phyloP scores from a whole-genome alignment of 371 early-diverging fungal species.

The Rhizopus arrhizus region DNA sequence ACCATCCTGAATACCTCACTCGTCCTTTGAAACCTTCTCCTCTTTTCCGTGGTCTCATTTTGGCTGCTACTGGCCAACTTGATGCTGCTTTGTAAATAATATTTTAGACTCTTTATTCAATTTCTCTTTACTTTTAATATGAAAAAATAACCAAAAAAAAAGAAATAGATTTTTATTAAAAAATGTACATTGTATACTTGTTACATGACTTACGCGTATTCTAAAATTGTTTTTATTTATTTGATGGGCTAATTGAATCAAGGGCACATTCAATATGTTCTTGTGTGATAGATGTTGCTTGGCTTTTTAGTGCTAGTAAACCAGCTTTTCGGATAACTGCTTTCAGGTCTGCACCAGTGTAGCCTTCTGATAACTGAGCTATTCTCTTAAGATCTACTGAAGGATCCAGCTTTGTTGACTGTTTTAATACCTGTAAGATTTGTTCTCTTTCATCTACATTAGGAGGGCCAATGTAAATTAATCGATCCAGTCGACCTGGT shows the following conservation, averaged over 20 bases:
- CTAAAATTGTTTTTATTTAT: neutral
- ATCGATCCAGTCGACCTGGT: conserved; percentile 90
- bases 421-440: conserved; percentile 71
- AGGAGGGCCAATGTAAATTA: conserved; percentile 79
- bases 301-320: conserved; percentile 54
- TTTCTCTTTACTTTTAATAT: conserved; percentile 4
- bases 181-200: too few species aligned
- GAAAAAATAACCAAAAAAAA: neutral
- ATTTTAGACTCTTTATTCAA: conserved; percentile 10
- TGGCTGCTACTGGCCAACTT: conserved; percentile 72
- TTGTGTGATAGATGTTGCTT: conserved; percentile 8
- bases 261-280: conserved; percentile 17
- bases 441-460: conserved; percentile 62
- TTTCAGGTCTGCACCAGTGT: conserved; percentile 84
- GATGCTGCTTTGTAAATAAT: conserved; percentile 32
- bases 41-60: conserved; percentile 91
- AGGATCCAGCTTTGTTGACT: conserved; percentile 49
- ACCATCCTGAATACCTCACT: conserved; percentile 99
- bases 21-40: conserved; percentile 93
- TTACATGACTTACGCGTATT: too few species aligned
- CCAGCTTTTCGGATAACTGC: conserved; percentile 81
- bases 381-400: conserved; percentile 58
- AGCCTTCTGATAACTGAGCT: conserved; percentile 55
- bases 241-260: conserved; percentile 16
- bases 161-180: too few species aligned